phyloP scores from a whole-genome alignment of 1,284 basidiomycete genomes.

The Kalmanozyma brasiliensis region DNA sequence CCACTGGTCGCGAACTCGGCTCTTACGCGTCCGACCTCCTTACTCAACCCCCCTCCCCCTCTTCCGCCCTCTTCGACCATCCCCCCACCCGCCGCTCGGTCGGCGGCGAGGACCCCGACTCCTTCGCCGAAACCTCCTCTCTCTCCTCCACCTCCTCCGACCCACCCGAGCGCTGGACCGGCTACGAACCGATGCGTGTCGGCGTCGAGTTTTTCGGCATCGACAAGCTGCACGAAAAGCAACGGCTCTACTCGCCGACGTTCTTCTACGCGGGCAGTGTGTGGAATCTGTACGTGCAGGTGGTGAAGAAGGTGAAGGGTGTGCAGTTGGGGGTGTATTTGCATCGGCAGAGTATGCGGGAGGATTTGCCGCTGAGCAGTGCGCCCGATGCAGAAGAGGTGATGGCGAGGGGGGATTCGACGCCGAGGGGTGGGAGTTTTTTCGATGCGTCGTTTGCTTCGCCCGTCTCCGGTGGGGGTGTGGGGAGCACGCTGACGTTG shows the following conservation, averaged over 20 bases:
- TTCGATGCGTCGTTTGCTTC: constrained; percentile 37
- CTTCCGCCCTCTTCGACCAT: constrained; percentile 10
- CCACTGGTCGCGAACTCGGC: constrained; percentile 53
- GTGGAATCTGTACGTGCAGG: constrained; percentile 88
- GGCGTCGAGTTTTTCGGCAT: constrained; percentile 91
- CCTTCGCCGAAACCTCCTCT: constrained; percentile 18
- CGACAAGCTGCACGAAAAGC: constrained; percentile 80
- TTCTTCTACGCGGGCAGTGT: constrained; percentile 74
- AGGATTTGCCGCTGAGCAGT: constrained; percentile 69
- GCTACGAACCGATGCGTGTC: constrained; percentile 70
- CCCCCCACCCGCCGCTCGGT: constrained; percentile 1
- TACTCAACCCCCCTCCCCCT: constrained; percentile 1
- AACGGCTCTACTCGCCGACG: constrained; percentile 72
- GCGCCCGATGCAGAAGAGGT: too few species aligned
- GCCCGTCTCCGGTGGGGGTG: constrained; percentile 19
- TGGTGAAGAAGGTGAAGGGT: constrained; percentile 77
- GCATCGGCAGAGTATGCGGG: constrained; percentile 82
- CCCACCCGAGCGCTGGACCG: constrained; percentile 52
- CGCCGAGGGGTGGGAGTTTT: constrained; percentile 21
- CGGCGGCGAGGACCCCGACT: constrained; percentile 25
- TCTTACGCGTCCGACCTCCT: constrained; percentile 25
- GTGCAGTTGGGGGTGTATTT: constrained; percentile 89
- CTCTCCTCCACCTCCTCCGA: too few species aligned
- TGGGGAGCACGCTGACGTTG: constrained; percentile 32
- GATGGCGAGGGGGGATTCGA: constrained; percentile 8